Conservation (phyloP, 768 basidiomycete genomes). For the Rhizopogon roseolus region DNA sequence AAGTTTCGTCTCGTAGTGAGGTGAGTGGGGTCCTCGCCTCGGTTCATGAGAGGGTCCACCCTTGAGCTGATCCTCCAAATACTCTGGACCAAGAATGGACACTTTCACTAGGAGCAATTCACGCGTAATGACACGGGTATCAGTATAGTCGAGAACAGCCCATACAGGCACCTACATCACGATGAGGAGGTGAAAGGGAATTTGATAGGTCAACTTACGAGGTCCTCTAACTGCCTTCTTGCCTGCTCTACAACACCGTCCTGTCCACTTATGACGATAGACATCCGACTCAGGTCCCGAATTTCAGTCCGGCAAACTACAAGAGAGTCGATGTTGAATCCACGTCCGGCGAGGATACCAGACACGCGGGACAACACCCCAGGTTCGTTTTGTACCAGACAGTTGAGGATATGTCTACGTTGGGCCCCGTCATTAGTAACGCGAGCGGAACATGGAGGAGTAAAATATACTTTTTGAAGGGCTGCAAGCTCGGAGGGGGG, state of each 20-base stretch:
- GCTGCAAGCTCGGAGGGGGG: constrained; percentile 84
- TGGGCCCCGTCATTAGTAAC: constrained; percentile 8
- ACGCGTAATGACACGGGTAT: constrained; percentile 85
- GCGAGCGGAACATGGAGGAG: neutral
- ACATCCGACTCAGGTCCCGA: constrained; percentile 95
- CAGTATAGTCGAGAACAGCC: constrained; percentile 98
- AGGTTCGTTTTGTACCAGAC: constrained; percentile 98
- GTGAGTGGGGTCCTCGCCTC: constrained; percentile 32
- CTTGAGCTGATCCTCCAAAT: constrained; percentile 85
- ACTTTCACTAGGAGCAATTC: constrained; percentile 95
- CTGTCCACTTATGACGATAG: constrained; percentile 93
- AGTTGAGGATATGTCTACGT: constrained; percentile 88
- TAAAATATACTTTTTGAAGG: constrained; percentile 74
- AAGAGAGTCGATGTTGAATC: constrained; percentile 98
- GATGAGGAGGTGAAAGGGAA: neutral
- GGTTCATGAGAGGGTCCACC: constrained; percentile 85
- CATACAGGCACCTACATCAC: constrained; percentile 89
- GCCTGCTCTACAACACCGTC: constrained; percentile 98
- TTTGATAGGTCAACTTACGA: constrained; percentile 50
- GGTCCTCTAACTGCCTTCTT: constrained; percentile 90
- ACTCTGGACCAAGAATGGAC: constrained; percentile 96
- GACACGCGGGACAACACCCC: constrained; percentile 98
- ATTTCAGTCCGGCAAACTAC: constrained; percentile 98
- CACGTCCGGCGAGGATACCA: constrained; percentile 93
- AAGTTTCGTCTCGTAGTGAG: constrained; percentile 43